A percentile compares a stretch with the other conserved stretches of the same genome.
These are phyloP conservation scores for Coriaria nepalensis DNA, from an alignment of 306 rosid species.

Conservation along the genomic window DNA sequence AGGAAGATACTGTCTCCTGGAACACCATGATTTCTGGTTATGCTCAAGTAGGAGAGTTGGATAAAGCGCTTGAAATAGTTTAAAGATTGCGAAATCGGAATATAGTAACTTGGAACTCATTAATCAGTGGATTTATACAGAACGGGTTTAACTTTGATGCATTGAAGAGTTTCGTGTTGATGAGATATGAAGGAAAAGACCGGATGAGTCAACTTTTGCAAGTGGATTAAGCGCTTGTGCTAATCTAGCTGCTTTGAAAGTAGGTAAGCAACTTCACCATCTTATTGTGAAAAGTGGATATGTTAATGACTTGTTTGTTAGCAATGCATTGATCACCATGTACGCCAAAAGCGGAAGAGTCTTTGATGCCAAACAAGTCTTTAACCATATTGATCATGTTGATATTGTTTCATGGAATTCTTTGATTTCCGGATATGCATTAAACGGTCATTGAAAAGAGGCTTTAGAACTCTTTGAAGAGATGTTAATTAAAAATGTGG, in stretches of 20 bases:
- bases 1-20: slow-evolving; percentile 64
- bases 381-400: slow-evolving; percentile 25
- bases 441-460: slow-evolving; percentile 49
- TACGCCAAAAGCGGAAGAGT: slow-evolving; percentile 60
- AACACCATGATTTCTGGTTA: slow-evolving; percentile 66
- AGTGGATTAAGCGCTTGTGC: slow-evolving; percentile 63
- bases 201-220: slow-evolving; percentile 54
- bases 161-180: slow-evolving; percentile 34
- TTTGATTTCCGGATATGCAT: slow-evolving; percentile 60
- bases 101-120: slow-evolving; percentile 68
- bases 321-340: slow-evolving; percentile 63
- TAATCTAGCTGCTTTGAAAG: slow-evolving; percentile 56
- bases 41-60: slow-evolving; percentile 59
- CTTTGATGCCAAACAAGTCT: slow-evolving; percentile 35
- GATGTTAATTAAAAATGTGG: slow-evolving; percentile 32
- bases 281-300: slow-evolving; percentile 48
- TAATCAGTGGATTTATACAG: slow-evolving; percentile 54
- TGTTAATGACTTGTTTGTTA: slow-evolving; percentile 40
- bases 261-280: slow-evolving; percentile 65
- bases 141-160: slow-evolving; percentile 53
- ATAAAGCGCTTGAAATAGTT: slow-evolving; percentile 39
- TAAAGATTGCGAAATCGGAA: slow-evolving; percentile 38
- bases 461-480: slow-evolving; percentile 42
- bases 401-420: slow-evolving; percentile 81
- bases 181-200: slow-evolving; percentile 45